These are phyloP conservation scores for Taphrina populina DNA, from an alignment of 1,139 yeast species.

Conservation along the genomic window DNA sequence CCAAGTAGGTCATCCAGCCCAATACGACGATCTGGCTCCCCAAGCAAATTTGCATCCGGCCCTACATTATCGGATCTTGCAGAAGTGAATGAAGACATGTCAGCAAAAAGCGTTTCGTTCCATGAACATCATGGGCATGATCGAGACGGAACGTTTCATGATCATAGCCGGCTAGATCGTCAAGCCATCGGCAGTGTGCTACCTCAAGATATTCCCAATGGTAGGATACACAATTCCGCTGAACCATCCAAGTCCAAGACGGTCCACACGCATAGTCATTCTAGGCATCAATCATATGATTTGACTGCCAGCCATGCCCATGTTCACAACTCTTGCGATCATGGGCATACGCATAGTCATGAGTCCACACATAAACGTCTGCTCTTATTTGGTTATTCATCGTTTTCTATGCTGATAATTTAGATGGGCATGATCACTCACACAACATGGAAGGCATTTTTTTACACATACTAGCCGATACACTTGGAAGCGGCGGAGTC, in stretches of 20 bases:
- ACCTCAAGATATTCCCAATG: too few species aligned
- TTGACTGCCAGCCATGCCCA: constrained; percentile 36
- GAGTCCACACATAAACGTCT: not conserved
- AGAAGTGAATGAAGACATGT: too few species aligned
- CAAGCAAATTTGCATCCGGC: constrained; percentile 2
- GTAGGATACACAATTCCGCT: too few species aligned
- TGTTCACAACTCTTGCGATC: constrained; percentile 24
- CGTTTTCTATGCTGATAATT: too few species aligned
- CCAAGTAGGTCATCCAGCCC: constrained; percentile 22
- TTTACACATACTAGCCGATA: constrained; percentile 88
- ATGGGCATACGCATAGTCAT: constrained; percentile 32
- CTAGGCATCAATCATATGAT: constrained; percentile 32
- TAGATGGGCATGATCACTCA: constrained; percentile 47
- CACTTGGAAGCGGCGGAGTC: constrained; percentile 95
- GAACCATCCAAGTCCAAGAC: too few species aligned
- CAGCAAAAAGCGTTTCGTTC: too few species aligned
- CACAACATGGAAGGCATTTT: constrained; percentile 96
- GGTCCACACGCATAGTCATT: constrained; percentile 37
- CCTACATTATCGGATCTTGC: constrained; percentile 2
- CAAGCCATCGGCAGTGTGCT: too few species aligned
- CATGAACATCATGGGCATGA: too few species aligned
- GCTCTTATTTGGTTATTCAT: not conserved
- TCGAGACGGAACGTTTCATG: too few species aligned
- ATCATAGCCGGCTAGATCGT: too few species aligned
- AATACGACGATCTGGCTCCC: constrained; percentile 27